Evolutionary conservation across 1,284 basidiomycete species (phyloP), one percentile per base, ranked within the genome.

Genomic region (Ceratobasidium theobromae): DNA sequence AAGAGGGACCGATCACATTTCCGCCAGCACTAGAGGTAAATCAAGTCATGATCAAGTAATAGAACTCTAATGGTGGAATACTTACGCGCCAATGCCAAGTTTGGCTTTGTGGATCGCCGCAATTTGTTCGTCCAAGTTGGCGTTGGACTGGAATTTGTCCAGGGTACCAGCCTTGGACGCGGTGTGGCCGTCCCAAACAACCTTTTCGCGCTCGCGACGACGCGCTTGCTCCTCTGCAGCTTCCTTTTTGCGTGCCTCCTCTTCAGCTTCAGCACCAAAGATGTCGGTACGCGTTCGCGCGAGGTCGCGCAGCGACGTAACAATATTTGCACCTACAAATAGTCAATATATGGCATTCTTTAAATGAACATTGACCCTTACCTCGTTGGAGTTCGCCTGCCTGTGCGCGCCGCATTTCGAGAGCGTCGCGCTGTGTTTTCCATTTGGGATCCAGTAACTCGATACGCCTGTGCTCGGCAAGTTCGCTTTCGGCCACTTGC

Each of bases 401-500:
- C 75, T 97, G 94, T 5, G 90, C 90, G 73, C 93, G 91, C 74
- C 95, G 89, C 53, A 87, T 83, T 74, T 98, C 95, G 72, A 94
- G 79, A 18, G 79, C 82, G 72, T 93, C 88, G 72, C 95, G 91
- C 75, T 96, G 93, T 68, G 94, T 93, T 76, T 97, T 97, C 95
- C 95, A 98, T 74, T 89, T 87, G 43, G 97, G 97, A 78, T 99
- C 95, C 72, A 99, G 85, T 54, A 98, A 79, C 76, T 99, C 97
- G 76, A 99, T 98, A 74, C 97, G 91, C 83, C 98, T 96, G 77
- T 99, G 97, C 75, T 99, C 95, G 71, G 95, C 87, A 69, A 99
- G 83, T 76, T 99, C 95, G 78, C 95, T 89, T 71, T 97, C 88
- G 28, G 95, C 88, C 27, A 99, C 91, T 76, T 93, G 88, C 75